Conservation (phyloP, 2,329 filamentous ascomycete genomes). For the Zymoseptoria passerinii region DNA sequence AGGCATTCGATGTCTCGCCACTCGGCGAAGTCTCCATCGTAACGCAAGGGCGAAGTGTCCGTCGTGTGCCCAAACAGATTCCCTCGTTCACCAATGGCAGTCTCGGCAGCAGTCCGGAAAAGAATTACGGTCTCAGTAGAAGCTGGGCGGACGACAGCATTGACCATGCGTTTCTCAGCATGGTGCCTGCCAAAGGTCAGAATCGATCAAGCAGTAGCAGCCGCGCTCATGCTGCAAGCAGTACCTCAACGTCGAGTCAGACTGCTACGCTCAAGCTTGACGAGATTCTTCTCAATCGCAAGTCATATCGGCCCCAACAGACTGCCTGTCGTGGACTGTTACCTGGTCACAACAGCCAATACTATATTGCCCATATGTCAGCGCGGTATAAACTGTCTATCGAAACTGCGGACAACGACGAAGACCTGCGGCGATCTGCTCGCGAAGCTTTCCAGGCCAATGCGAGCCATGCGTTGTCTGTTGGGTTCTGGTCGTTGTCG, state of each 20-base stretch:
- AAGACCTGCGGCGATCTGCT: constrained; percentile 11
- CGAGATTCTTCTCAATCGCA: constrained; percentile 21
- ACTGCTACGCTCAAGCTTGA: constrained; percentile 27
- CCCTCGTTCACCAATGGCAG: constrained; percentile 8
- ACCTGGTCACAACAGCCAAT: constrained; percentile 15
- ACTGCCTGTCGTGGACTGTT: constrained; percentile 18
- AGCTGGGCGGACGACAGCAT: constrained; percentile 49
- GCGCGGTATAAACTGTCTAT: constrained; percentile 8
- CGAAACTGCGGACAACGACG: constrained; percentile 3
- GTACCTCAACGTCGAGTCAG: constrained; percentile 7
- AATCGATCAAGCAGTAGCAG: constrained; percentile 8
- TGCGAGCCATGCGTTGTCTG: constrained; percentile 5
- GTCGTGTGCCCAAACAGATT: constrained; percentile 23
- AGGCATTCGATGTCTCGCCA: constrained; percentile 50
- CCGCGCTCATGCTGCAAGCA: constrained; percentile 9
- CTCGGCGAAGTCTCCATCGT: constrained; percentile 50
- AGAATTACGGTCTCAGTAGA: constrained; percentile 23
- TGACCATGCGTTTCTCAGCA: constrained; percentile 48
- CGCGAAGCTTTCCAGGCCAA: constrained; percentile 12
- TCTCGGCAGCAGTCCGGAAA: constrained; percentile 29
- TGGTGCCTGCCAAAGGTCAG: constrained; percentile 19
- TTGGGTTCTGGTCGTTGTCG: constrained; percentile 42
- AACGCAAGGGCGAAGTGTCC: constrained; percentile 43
- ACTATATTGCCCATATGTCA: constrained; percentile 11
- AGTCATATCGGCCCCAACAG: constrained; percentile 23